phyloP scores from a whole-genome alignment of 441 rosid species.

The Geranium incanum region DNA sequence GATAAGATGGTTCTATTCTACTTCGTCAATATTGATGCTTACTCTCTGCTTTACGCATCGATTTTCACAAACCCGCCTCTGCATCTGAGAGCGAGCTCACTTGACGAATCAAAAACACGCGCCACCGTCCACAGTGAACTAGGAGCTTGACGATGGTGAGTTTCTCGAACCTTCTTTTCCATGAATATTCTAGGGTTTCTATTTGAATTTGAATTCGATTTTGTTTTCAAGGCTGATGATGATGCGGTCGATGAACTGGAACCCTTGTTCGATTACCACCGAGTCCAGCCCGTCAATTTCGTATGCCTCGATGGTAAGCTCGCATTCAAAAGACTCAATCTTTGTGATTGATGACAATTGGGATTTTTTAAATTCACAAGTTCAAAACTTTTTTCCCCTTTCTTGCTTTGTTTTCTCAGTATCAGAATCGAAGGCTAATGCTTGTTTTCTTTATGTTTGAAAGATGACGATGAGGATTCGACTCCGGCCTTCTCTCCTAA shows the following conservation, averaged over 20 bases:
- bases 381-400: not conserved
- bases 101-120: not conserved
- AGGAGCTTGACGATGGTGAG: constrained; percentile 4
- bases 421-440: not conserved
- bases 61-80: constrained; percentile 6
- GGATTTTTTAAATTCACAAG: not conserved
- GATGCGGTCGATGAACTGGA: constrained; percentile 53
- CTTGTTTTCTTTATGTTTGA: constrained; percentile 13
- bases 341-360: not conserved
- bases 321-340: not conserved
- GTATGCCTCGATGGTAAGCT: constrained; percentile 49
- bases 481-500: constrained; percentile 27
- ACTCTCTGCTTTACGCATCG: not conserved
- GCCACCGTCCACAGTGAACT: not conserved
- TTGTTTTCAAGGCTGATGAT: constrained; percentile 41
- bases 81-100: not conserved
- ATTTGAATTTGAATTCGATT: constrained; percentile 1
- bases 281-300: constrained; percentile 61
- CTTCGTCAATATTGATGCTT: not conserved
- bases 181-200: constrained; percentile 19
- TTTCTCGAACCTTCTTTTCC: not conserved
- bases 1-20: not conserved
- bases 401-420: not conserved
- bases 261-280: constrained; percentile 72
- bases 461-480: constrained; percentile 39